Evolutionary conservation across 1,139 yeast genomes (phyloP).

Genomic region (Yamadazyma atlantica): DNA sequence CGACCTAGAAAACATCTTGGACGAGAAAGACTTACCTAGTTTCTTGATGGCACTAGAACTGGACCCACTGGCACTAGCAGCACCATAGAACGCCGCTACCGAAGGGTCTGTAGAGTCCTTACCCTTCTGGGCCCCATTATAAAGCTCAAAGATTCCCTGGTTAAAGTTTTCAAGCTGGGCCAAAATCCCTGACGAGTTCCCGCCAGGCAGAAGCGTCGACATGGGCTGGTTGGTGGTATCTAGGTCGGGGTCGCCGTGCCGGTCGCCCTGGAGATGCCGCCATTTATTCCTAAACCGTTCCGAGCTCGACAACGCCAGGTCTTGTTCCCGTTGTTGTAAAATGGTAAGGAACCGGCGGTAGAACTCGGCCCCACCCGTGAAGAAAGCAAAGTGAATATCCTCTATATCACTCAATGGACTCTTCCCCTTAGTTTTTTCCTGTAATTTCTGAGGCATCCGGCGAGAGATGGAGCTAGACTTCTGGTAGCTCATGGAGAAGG

Average conservation of each 20-base stretch:
- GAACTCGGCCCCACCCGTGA: constrained; percentile 36
- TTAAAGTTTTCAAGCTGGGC: constrained; percentile 13
- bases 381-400: constrained; percentile 69
- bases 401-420: constrained; percentile 42
- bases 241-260: too few relatives aligned
- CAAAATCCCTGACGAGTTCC: constrained; percentile 12
- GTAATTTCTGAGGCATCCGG: constrained; percentile 13
- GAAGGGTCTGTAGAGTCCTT: too few relatives aligned
- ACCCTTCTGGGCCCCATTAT: not conserved
- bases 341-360: constrained; percentile 21
- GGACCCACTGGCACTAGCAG: not conserved
- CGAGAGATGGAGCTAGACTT: too few relatives aligned
- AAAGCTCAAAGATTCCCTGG: constrained; percentile 5
- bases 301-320: not conserved
- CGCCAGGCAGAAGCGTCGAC: constrained; percentile 16
- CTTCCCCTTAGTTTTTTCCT: constrained; percentile 30
- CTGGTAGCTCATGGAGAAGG: constrained; percentile 3
- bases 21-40: constrained; percentile 11
- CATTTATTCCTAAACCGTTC: constrained; percentile 9
- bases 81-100: too few relatives aligned
- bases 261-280: too few relatives aligned
- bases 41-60: constrained; percentile 10
- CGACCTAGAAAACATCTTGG: constrained; percentile 7
- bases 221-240: constrained; percentile 6
- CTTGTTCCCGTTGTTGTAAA: constrained; percentile 14